Conservation (phyloP, 306 rosid species). For the Castanospermum australe region DNA sequence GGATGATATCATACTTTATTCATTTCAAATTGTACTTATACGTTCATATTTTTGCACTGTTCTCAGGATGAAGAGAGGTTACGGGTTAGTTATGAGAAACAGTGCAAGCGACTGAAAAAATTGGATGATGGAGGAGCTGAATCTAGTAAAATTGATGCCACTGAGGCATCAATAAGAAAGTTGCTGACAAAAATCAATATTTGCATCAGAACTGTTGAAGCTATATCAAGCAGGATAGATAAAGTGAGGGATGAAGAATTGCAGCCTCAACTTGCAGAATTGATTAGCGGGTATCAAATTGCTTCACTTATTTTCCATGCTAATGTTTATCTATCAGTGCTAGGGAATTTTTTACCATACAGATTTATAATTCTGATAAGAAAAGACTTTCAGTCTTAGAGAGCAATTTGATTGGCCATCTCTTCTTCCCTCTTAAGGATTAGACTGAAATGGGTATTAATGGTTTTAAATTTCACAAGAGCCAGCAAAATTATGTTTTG, state of each 20-base stretch:
- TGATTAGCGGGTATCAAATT: slow-evolving; percentile 83
- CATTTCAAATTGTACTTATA: slow-evolving; percentile 19
- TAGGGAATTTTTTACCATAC: neutral
- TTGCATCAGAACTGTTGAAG: slow-evolving; percentile 76
- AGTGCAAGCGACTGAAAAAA: slow-evolving; percentile 74
- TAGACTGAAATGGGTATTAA: neutral
- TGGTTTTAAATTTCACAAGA: slow-evolving; percentile 12
- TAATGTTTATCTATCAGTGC: slow-evolving; percentile 19
- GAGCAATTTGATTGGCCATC: neutral
- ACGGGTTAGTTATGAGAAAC: slow-evolving; percentile 72
- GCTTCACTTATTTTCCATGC: slow-evolving; percentile 22
- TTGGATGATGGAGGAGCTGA: slow-evolving; percentile 91
- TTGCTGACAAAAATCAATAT: slow-evolving; percentile 79
- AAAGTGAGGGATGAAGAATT: slow-evolving; percentile 88
- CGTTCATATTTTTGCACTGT: slow-evolving; percentile 22
- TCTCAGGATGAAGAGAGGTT: slow-evolving; percentile 90
- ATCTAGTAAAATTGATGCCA: slow-evolving; percentile 78
- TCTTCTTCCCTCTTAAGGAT: slow-evolving; percentile 1
- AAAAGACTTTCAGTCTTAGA: neutral
- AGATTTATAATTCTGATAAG: neutral
- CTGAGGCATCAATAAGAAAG: slow-evolving; percentile 69
- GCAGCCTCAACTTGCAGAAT: slow-evolving; percentile 82
- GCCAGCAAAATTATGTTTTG: slow-evolving; percentile 2
- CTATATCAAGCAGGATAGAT: slow-evolving; percentile 75
- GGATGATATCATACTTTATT: neutral